phyloP scores from a whole-genome alignment of 805 yeast genomes.

The Cyberlindnera mycetangii region DNA sequence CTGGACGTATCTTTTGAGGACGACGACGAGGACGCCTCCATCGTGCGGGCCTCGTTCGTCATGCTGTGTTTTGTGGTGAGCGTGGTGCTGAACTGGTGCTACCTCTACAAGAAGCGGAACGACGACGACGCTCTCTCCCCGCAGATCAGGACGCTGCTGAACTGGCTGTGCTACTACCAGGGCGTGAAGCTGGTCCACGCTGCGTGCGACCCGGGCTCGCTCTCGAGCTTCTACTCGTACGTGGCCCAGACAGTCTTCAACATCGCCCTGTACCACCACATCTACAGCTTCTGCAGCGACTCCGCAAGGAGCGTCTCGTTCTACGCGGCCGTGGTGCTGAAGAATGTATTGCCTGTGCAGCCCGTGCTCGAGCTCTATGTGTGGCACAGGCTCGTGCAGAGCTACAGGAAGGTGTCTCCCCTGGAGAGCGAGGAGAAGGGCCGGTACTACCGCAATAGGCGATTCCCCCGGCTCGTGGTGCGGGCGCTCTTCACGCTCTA shows the following conservation, averaged over 20 bases:
- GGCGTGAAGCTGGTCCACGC: not conserved
- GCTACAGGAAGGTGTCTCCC: not conserved
- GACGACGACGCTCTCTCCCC: not conserved
- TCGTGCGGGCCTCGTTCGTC: not conserved
- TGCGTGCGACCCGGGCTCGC: not conserved
- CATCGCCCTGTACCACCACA: not conserved
- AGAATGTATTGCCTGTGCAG: not conserved
- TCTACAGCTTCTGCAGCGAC: not conserved
- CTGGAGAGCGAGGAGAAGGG: not conserved
- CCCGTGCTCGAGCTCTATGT: not conserved
- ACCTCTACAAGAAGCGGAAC: not conserved
- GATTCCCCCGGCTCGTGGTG: not conserved
- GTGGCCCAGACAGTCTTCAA: not conserved
- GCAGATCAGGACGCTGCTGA: not conserved
- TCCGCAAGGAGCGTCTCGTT: not conserved
- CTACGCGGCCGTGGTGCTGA: not conserved
- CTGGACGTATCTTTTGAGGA: conserved; percentile 1
- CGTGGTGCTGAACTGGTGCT: not conserved
- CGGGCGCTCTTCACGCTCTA: not conserved
- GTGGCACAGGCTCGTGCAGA: not conserved
- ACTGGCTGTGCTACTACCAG: not conserved
- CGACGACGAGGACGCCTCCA: not conserved
- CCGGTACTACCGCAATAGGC: not conserved
- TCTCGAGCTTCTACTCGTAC: not conserved
- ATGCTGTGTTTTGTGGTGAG: not conserved